Evolutionary conservation across 768 basidiomycete species (phyloP), one percentile per base, ranked within the genome.

Genomic region (Agaricus subrufescens): DNA sequence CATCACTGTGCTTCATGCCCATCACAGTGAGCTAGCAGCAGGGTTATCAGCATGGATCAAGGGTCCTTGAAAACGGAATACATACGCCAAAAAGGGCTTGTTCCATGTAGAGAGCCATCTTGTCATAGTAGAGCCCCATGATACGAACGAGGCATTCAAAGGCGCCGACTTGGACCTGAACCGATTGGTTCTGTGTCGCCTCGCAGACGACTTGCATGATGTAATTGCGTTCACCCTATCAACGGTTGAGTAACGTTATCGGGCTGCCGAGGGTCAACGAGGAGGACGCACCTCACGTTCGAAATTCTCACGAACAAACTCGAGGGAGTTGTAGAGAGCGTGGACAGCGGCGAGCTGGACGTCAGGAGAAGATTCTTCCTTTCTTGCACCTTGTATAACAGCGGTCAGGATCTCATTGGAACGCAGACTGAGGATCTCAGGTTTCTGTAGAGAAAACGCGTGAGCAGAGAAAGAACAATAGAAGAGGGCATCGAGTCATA

Each of bases 161-260:
- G 4, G 97, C 89, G 30, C 86, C 92, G n/a, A 97, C 89, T 75
- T 98, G 96, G 37, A 98, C 94, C 37, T 79, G 71, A 2, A 89
- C 83, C 1, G 85, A 72, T 1, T 80, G 58, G 63, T 87, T 94
- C 70, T 98, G 97, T 0, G 97, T 98, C 0, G 96, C 96, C 67
- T 98, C 97, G 68, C 97, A 99, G 15, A 98, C 91, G 43, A 98
- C 94, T 75, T 99, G 97, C 97, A 99, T 99, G 71, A 99, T 98
- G 75, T 97, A 98, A 73, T 98, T 99, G 47, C 97, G 85, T 71
- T 99, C 97, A 62, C 97, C 97, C 94, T 98, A 66, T 2, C 11
- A 57, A 26, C 44, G 52, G 26, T 52, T 54, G 30, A 51, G 34
- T 71, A 26, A 52, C 50, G 27, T 38, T 37, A 25, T 58, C 34